Conservation (phyloP, 495 filamentous ascomycete genomes). For the Xylaria intraflava region DNA sequence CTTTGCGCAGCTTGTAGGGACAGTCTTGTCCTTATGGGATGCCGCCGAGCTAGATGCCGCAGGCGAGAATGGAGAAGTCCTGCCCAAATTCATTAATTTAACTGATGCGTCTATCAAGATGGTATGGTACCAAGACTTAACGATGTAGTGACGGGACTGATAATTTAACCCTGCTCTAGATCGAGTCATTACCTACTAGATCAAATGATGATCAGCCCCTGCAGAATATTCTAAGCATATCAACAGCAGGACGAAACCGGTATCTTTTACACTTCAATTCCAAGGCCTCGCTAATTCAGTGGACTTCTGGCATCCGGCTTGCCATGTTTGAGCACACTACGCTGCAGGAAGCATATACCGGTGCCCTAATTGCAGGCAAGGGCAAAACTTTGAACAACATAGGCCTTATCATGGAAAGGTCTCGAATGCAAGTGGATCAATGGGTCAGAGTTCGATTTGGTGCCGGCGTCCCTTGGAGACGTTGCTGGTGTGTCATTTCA, state of each 20-base stretch:
- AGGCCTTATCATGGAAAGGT: slow-evolving; percentile 72
- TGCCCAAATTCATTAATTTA: slow-evolving; percentile 94
- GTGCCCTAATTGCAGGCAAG: slow-evolving; percentile 90
- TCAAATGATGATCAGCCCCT: slow-evolving; percentile 66
- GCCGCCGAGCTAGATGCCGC: slow-evolving; percentile 86
- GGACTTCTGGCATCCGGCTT: slow-evolving; percentile 91
- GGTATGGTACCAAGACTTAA: slow-evolving; percentile 47
- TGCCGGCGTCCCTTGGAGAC: slow-evolving; percentile 90
- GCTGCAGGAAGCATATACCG: slow-evolving; percentile 93
- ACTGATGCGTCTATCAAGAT: slow-evolving; percentile 96
- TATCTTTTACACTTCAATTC: slow-evolving; percentile 96
- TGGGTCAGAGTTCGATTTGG: slow-evolving; percentile 96
- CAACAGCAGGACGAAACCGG: slow-evolving; percentile 89
- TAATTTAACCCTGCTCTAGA: slow-evolving; percentile 44
- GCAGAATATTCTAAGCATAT: slow-evolving; percentile 91
- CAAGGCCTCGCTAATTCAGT: slow-evolving; percentile 85
- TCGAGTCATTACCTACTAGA: slow-evolving; percentile 81
- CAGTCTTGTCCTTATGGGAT: slow-evolving; percentile 93
- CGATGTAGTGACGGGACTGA: not conserved
- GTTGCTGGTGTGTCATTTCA: slow-evolving; percentile 91
- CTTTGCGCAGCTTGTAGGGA: slow-evolving; percentile 94
- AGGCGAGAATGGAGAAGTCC: slow-evolving; percentile 72
- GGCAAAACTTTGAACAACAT: slow-evolving; percentile 85
- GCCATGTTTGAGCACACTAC: slow-evolving; percentile 93
- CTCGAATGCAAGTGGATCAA: slow-evolving; percentile 71